Conservation (phyloP, 768 basidiomycete species). For the Mycena haematopus region DNA sequence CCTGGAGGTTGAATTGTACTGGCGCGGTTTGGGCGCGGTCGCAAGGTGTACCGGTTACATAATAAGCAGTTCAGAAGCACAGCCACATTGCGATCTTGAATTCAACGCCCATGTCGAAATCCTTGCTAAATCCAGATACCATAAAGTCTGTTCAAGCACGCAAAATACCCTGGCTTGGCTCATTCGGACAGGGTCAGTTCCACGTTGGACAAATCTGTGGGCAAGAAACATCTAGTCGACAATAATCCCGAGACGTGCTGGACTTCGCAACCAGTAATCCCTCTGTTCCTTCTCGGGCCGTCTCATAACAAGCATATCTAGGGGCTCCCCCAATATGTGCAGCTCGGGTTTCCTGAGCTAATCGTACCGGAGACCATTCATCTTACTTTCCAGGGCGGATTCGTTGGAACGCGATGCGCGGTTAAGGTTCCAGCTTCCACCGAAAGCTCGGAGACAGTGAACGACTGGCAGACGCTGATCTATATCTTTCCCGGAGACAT, state of each 20-base stretch:
- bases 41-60: too few species aligned
- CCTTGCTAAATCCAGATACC: slow-evolving; percentile 51
- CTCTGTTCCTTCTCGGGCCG: slow-evolving; percentile 1
- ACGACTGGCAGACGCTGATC: slow-evolving; percentile 57
- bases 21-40: too few species aligned
- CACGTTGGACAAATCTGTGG: slow-evolving; percentile 73
- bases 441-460: slow-evolving; percentile 30
- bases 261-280: slow-evolving; percentile 76
- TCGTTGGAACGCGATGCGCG: slow-evolving; percentile 73
- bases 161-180: slow-evolving; percentile 14
- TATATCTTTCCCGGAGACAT: slow-evolving; percentile 81
- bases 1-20: too few species aligned
- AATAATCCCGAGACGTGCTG: slow-evolving; percentile 81
- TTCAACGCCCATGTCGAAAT: slow-evolving; percentile 32
- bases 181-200: slow-evolving; percentile 71
- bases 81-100: background rate
- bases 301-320: slow-evolving; percentile 36
- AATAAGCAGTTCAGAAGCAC: background rate
- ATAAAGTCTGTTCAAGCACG: slow-evolving; percentile 53
- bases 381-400: slow-evolving; percentile 86
- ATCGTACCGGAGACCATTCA: slow-evolving; percentile 63
- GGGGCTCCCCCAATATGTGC: slow-evolving; percentile 82
- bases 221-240: slow-evolving; percentile 75
- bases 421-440: slow-evolving; percentile 47
- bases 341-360: slow-evolving; percentile 58